Evolutionary conservation across 2,329 filamentous ascomycete genomes (phyloP), one percentile per base, ranked within the genome.

Genomic region (Beauveria varroae): DNA sequence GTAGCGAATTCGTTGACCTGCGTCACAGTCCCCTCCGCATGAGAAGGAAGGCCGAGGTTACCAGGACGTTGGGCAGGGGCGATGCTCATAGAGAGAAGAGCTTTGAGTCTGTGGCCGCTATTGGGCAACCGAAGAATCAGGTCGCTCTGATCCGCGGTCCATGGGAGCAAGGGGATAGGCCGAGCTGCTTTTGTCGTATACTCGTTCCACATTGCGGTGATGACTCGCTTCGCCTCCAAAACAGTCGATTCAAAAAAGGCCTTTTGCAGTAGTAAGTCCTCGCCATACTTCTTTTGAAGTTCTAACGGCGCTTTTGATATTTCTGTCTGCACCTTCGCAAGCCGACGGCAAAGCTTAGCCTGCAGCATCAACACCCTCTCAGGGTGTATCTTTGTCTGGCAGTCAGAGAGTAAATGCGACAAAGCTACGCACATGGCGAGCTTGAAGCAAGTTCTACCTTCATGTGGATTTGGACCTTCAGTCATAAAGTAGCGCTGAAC

Each of bases 341-440:
- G 75, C 0, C 85, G 80, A 24, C 81, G 77, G 63, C 78, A 79
- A 0, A 87, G 70, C 67, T 87, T 88, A 37, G 78, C 70, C 53
- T 75, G 63, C 8, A 70, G 50, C 34, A 66, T 62, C 16, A 70
- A 9, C 1, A 62, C 60, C 50, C 63, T 63, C 16, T 69, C 69
- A 0, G 68, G 65, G 5, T 59, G 40, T 2, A 70, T 20, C 2
- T 2, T 37, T 0, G 41, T 54, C 1, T 56, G 50, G 30, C 62
- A 69, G 22, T 82, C 78, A 0, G 73, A 65, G 1, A 87, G 69
- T 2, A 87, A 70, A 0, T 74, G 64, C 0, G 78, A 69, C 2
- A 87, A 65, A 0, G 85, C 51, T 3, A 75, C 59, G 52, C 75
- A 79, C n/a, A 87, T 76, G 9, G 87, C 64, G 16, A 81, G 74